Conservation (phyloP, 1,284 basidiomycete genomes). For the Pascua guehoae region DNA sequence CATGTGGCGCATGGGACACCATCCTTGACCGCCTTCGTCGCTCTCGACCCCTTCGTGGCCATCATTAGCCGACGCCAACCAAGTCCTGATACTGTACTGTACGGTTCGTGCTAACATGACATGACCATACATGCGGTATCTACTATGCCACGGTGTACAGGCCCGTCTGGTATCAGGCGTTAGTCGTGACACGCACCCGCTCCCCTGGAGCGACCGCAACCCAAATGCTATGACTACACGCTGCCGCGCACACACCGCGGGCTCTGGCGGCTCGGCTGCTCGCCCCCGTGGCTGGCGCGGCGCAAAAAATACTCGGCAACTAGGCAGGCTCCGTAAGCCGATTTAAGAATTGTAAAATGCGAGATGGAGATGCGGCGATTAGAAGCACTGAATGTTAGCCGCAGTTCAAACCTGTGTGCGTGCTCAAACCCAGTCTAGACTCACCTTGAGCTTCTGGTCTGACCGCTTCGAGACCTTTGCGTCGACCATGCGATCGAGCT, state of each 20-base stretch:
- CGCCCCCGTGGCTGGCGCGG: neutral
- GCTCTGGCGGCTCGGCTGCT: too few relatives aligned
- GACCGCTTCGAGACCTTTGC: constrained; percentile 38
- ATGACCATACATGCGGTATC: constrained; percentile 9
- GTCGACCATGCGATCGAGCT: constrained; percentile 42
- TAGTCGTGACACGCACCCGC: constrained; percentile 10
- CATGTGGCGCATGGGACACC: too few relatives aligned
- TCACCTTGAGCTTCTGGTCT: constrained; percentile 40
- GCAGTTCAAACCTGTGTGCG: neutral
- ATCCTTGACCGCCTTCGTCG: too few relatives aligned
- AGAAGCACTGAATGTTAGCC: constrained; percentile 22
- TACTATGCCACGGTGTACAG: constrained; percentile 7
- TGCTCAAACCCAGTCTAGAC: constrained; percentile 3
- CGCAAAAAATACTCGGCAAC: neutral
- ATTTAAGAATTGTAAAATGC: constrained; percentile 1
- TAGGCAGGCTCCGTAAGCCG: neutral
- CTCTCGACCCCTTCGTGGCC: too few relatives aligned
- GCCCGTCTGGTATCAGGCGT: constrained; percentile 8
- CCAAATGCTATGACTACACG: constrained; percentile 19
- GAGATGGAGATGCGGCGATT: constrained; percentile 4
- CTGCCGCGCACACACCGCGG: neutral
- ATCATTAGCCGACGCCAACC: too few relatives aligned
- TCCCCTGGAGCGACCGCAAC: neutral
- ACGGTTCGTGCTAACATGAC: neutral
- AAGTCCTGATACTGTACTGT: too few relatives aligned